Evolutionary conservation across 441 rosid genomes (phyloP), one percentile per base, ranked within the genome.

Genomic region (Monsonia emarginata): DNA sequence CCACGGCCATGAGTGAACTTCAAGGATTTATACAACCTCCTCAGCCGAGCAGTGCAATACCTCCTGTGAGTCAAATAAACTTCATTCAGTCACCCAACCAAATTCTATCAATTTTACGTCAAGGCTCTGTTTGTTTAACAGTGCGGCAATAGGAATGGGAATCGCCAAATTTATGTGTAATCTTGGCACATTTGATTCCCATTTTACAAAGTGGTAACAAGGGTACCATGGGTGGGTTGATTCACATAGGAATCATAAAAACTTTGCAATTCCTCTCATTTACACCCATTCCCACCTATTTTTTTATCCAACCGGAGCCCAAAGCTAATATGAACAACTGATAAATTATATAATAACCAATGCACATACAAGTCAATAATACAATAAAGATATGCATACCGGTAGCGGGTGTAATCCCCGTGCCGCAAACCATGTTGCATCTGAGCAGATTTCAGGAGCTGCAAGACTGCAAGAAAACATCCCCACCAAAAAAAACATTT

Each of bases 401-500:
- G 77, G 69, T 95, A 95, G 36, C 95, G 95, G 57, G 93, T 75
- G 68, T 95, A 95, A 70, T 95, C 96, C 57, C 97, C 96, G 48
- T 87, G 99, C 64, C 96, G 91, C 83, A 95, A 71, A 63, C 98
- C 99, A 71, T 95, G 99, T 80, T 95, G 99, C 89, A 91, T 87
- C 78, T 95, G 97, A 56, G 98, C 86, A 61, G 96, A 74, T 73
- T 89, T 89, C 74, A 89, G 78, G 48, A 95, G 86, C 84, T 89
- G 96, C 83, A 91, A 74, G 67, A 91, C 99, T 91, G 83, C 25
- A 64, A 42, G 34, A 11, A 7, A 11, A 48, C 25, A 48, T 0
- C 56, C 36, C 36, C 36, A 31, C 36, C 36, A 31, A 31, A 1
- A 31, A 5, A 1, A 31, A 9, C 36, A 1, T 3, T 31, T 31